Conservation (phyloP, 2,329 filamentous ascomycete species). For the Curvularia eragrostidis region DNA sequence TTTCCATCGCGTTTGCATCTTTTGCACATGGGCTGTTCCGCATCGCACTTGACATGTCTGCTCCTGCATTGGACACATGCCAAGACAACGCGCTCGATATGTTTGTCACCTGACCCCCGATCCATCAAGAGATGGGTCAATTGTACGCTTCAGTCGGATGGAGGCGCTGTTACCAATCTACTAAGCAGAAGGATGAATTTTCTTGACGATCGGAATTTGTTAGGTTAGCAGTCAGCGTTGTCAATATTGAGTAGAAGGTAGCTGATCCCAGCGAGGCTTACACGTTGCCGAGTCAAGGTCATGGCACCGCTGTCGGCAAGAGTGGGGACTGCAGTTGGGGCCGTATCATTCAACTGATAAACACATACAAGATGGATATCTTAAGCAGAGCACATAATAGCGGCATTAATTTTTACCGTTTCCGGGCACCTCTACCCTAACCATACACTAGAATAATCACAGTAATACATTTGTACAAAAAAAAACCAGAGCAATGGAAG, state of each 20-base stretch:
- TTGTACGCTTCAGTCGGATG: no score
- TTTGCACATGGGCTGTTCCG: conserved; percentile 40
- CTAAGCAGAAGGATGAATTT: neutral
- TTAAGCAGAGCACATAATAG: neutral
- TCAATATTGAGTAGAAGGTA: neutral
- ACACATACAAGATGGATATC: neutral
- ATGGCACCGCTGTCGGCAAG: neutral
- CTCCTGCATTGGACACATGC: conserved; percentile 46
- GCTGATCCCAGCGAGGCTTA: neutral
- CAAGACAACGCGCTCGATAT: conserved; percentile 39
- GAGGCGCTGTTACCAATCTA: neutral
- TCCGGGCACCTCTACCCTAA: conserved; percentile 11
- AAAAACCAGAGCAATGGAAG: conserved; percentile 1
- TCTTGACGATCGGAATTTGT: neutral
- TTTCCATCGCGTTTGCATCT: conserved; percentile 44
- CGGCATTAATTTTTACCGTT: conserved; percentile 6
- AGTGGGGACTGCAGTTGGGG: conserved; percentile 1
- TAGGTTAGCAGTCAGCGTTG: neutral
- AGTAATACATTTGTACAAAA: conserved; percentile 12
- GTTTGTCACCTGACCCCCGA: conserved; percentile 21
- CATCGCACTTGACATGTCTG: conserved; percentile 47
- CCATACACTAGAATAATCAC: conserved; percentile 16
- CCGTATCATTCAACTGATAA: neutral
- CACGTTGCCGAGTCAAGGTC: no score
- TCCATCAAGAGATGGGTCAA: conserved; percentile 26